phyloP scores from a whole-genome alignment of 2,329 filamentous ascomycete genomes.

The Alternaria brassicae region DNA sequence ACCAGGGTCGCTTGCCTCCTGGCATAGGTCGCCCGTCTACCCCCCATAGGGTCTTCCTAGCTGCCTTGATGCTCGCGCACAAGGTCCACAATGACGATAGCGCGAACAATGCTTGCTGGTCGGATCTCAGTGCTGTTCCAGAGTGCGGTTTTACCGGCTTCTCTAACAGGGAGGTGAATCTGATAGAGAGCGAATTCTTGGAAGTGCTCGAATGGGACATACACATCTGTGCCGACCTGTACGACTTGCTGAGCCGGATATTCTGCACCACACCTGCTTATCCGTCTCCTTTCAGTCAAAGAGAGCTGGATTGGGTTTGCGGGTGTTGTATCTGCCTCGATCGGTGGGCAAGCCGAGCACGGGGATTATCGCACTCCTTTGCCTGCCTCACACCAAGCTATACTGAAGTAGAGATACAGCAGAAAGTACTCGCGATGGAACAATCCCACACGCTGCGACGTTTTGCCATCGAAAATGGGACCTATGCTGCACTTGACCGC shows the following conservation, averaged over 20 bases:
- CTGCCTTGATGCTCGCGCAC: slow-evolving; percentile 80
- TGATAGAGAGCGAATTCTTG: slow-evolving; percentile 98
- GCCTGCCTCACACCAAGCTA: not conserved
- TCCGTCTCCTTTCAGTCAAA: not conserved
- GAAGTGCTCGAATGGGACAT: slow-evolving; percentile 94
- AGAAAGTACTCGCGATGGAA: not conserved
- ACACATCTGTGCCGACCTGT: slow-evolving; percentile 68
- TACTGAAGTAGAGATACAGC: not conserved
- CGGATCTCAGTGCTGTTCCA: slow-evolving; percentile 81
- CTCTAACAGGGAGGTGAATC: slow-evolving; percentile 90
- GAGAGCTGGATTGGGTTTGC: not conserved
- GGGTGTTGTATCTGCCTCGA: not conserved
- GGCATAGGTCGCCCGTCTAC: slow-evolving; percentile 96
- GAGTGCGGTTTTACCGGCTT: slow-evolving; percentile 82
- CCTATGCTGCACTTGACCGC: not conserved
- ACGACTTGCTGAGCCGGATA: not conserved
- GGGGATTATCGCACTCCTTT: not conserved
- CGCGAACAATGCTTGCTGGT: slow-evolving; percentile 99
- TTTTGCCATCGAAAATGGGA: not conserved
- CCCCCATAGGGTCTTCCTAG: slow-evolving; percentile 95
- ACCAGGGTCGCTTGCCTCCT: slow-evolving; percentile 82
- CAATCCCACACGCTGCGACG: not conserved
- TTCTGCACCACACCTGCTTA: not conserved
- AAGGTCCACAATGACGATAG: slow-evolving; percentile 99
- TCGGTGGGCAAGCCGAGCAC: not conserved